phyloP scores from a whole-genome alignment of 345 rosid genomes.

The Chamaenerion angustifolium region DNA sequence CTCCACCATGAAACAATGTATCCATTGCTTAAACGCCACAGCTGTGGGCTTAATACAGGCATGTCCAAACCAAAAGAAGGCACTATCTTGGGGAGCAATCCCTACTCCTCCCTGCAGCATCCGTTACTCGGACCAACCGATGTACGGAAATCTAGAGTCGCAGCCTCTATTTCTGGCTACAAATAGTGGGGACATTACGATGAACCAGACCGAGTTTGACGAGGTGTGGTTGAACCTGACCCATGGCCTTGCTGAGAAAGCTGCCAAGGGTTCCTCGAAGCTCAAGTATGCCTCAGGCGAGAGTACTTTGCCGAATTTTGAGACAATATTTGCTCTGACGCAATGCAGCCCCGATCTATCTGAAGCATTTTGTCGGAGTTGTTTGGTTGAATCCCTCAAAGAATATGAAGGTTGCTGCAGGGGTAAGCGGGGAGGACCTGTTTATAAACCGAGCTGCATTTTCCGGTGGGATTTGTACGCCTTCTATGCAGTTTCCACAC shows the following conservation, averaged over 20 bases:
- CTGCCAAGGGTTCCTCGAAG: constrained; percentile 15
- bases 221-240: constrained; percentile 21
- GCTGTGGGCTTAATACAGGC: constrained; percentile 5
- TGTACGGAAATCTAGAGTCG: constrained; percentile 18
- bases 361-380: constrained; percentile 14
- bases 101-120: constrained; percentile 19
- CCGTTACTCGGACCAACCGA: constrained; percentile 20
- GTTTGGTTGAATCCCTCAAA: constrained; percentile 11
- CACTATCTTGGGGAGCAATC: constrained; percentile 8
- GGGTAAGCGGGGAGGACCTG: constrained; percentile 24
- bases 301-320: constrained; percentile 1
- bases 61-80: constrained; percentile 32
- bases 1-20: constrained; percentile 14
- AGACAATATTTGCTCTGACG: constrained; percentile 23
- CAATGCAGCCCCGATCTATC: constrained; percentile 49
- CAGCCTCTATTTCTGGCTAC: not conserved
- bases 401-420: constrained; percentile 10
- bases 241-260: constrained; percentile 4
- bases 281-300: constrained; percentile 26
- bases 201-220: constrained; percentile 12
- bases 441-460: constrained; percentile 27
- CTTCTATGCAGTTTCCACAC: constrained; percentile 15
- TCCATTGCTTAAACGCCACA: constrained; percentile 11
- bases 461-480: constrained; percentile 34
- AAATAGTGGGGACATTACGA: constrained; percentile 4